Evolutionary conservation across 2,329 filamentous ascomycete genomes (phyloP), one percentile per base, ranked within the genome.

Genomic region (Xylariaceae sp.): DNA sequence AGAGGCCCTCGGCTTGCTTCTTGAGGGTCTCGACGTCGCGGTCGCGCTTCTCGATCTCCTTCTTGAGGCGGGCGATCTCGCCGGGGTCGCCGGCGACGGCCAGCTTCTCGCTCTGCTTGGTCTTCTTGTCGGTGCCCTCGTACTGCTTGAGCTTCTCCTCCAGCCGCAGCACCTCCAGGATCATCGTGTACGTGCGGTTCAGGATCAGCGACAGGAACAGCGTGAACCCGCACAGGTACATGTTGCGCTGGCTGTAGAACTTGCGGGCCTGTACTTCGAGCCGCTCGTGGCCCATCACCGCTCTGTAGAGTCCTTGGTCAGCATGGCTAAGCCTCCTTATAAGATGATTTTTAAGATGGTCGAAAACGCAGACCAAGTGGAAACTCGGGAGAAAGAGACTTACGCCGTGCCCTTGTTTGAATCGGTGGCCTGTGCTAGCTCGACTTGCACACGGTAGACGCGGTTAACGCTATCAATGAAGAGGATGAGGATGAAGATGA

Each of bases 201-300:
- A 96, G 90, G 77, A 99, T 99, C 63, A 99, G 84, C 51, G 93
- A 98, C 60, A 99, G 89, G 86, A 99, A 98, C 62, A 99, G 89
- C 4, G 95, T 99, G 83, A 99, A 99, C 68, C 95, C 95, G 77
- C 95, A 98, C 60, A 99, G 92, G 80, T 99, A 99, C 95, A 99
- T 99, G 87, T 99, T 99, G 77, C 95, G 93, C 81, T 99, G 93
- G 60, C 93, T 96, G 85, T 99, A 99, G 83, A 99, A 99, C 80
- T 99, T 99, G 84, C 95, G 92, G 64, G 95, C 93, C 78, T 99
- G 95, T 50, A 98, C 93, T 79, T 99, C 95, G 85, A 96, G 92
- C 63, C 95, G 93, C 74, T 98, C 95, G 72, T 91, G 89, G 62
- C 95, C 93, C 69, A 97, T 86, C 57, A 93, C 87, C 49, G 87